A percentile compares a stretch with the other conserved stretches of the same genome.
These are phyloP conservation scores for Pythium brachiatum DNA, from an alignment of 352 stramenopile species.

Conservation along the genomic window DNA sequence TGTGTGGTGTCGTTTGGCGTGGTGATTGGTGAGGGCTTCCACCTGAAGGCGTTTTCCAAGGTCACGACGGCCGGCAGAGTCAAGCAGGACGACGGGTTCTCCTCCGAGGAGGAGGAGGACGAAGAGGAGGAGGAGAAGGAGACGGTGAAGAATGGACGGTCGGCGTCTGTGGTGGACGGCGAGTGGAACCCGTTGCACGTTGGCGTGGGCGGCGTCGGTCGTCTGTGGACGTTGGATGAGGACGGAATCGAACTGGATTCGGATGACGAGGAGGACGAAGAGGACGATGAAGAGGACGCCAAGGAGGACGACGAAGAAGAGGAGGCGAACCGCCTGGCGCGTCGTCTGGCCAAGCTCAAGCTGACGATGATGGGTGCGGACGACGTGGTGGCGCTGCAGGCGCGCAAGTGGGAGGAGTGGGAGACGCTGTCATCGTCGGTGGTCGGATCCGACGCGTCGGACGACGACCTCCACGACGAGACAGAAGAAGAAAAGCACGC, in stretches of 20 bases:
- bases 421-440: constrained; percentile 69
- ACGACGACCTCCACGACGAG: constrained; percentile 58
- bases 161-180: constrained; percentile 20
- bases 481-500: constrained; percentile 34
- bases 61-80: constrained; percentile 61
- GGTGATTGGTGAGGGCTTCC: constrained; percentile 74
- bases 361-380: constrained; percentile 55
- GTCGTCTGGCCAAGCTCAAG: constrained; percentile 69
- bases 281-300: background rate
- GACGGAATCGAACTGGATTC: constrained; percentile 42
- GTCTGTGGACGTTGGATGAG: constrained; percentile 82
- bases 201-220: constrained; percentile 59
- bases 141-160: constrained; percentile 23
- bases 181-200: constrained; percentile 77
- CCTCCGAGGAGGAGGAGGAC: constrained; percentile 57
- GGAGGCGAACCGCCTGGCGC: constrained; percentile 17
- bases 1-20: constrained; percentile 81
- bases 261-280: constrained; percentile 27
- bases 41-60: constrained; percentile 70
- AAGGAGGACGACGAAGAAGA: constrained; percentile 1
- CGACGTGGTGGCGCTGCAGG: constrained; percentile 58
- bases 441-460: constrained; percentile 13
- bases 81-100: constrained; percentile 73
- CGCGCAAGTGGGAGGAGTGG: constrained; percentile 72
- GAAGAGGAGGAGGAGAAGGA: constrained; percentile 26